These are phyloP conservation scores for Juncus effusus DNA, from an alignment of 176 grass and related monocot genomes.

Conservation along the genomic window DNA sequence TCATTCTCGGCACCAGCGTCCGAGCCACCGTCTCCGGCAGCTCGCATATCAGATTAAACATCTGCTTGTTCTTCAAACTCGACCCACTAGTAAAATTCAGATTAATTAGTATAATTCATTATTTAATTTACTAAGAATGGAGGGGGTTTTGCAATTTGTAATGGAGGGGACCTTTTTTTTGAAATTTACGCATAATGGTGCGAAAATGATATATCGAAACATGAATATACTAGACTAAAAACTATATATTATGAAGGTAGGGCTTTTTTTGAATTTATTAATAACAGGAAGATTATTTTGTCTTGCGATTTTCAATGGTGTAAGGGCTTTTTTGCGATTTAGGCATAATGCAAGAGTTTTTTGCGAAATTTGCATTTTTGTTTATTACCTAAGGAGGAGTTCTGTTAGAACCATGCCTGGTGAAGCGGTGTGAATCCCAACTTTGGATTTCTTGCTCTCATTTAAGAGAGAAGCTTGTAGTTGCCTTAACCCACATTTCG, in stretches of 20 bases:
- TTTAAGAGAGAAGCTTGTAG: conserved; percentile 88
- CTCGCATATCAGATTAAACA: conserved; percentile 99
- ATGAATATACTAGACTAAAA: neutral
- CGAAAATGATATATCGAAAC: neutral
- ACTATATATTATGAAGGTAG: neutral
- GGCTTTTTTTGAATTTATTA: too few species aligned
- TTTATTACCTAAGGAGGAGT: conserved; percentile 76
- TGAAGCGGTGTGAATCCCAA: conserved; percentile 93
- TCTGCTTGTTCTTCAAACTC: conserved; percentile 87
- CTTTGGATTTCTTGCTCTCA: conserved; percentile 86
- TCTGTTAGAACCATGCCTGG: conserved; percentile 99
- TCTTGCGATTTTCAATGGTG: too few species aligned
- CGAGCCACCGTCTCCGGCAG: conserved; percentile 98
- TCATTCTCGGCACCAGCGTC: conserved; percentile 93
- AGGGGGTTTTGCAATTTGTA: too few species aligned
- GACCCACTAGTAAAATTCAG: conserved; percentile 65
- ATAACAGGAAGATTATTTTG: too few species aligned
- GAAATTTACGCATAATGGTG: neutral
- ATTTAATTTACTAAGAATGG: too few species aligned
- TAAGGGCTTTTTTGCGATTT: too few species aligned
- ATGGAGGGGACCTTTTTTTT: too few species aligned
- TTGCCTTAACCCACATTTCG: conserved; percentile 92
- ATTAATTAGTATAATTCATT: neutral
- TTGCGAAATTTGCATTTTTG: neutral
- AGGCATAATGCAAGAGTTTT: too few species aligned